phyloP scores from a whole-genome alignment of 164 flowering plant species.

The Liquidambar formosana region DNA sequence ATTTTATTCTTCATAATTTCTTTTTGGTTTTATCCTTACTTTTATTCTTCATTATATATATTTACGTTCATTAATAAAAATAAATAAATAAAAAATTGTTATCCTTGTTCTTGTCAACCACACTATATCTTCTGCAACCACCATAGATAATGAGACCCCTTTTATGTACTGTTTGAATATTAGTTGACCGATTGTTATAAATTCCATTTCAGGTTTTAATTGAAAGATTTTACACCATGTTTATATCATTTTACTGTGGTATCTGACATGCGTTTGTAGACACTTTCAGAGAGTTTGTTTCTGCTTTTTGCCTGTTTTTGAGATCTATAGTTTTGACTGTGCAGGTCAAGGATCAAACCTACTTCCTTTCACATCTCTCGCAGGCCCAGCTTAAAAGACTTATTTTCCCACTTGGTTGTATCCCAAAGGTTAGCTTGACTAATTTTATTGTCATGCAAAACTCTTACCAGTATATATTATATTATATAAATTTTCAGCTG shows the following conservation, averaged over 20 bases:
- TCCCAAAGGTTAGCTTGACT: constrained; percentile 65
- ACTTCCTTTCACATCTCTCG: constrained; percentile 94
- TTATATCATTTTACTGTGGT: neutral
- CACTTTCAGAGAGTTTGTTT: neutral
- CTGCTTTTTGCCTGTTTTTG: neutral
- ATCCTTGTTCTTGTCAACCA: too few relatives aligned
- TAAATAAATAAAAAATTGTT: too few relatives aligned
- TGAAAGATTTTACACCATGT: too few relatives aligned
- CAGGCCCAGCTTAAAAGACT: constrained; percentile 76
- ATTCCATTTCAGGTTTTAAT: too few relatives aligned
- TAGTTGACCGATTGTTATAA: too few relatives aligned
- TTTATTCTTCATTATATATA: neutral
- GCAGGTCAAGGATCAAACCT: constrained; percentile 98
- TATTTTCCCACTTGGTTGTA: constrained; percentile 85
- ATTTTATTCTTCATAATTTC: neutral
- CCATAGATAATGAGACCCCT: too few relatives aligned
- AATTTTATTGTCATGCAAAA: neutral
- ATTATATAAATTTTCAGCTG: too few relatives aligned
- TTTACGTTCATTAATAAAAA: neutral
- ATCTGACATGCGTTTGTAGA: neutral
- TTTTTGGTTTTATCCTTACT: neutral
- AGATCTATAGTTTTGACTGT: constrained; percentile 15
- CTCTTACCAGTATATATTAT: too few relatives aligned
- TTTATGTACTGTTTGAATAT: too few relatives aligned
- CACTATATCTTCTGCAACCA: too few relatives aligned